Evolutionary conservation across 805 yeast genomes (phyloP).

Genomic region (Jamesozyma lodderae): DNA sequence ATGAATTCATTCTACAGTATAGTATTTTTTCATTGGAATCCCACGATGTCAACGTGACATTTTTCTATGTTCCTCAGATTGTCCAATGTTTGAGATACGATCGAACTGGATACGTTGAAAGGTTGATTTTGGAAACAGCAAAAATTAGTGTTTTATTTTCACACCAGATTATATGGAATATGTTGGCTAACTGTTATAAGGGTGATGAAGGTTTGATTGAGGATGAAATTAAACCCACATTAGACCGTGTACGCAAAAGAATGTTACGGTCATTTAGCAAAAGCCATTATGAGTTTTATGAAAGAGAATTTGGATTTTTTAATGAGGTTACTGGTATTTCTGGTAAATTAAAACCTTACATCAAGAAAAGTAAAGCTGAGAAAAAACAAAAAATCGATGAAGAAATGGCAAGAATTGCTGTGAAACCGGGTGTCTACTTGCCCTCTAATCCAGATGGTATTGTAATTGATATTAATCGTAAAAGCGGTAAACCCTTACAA

Average conservation of each 20-base stretch:
- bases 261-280: constrained; percentile 56
- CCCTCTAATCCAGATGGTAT: constrained; percentile 96
- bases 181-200: constrained; percentile 83
- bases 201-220: constrained; percentile 81
- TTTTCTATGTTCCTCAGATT: constrained; percentile 96
- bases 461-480: constrained; percentile 84
- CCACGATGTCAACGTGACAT: constrained; percentile 79
- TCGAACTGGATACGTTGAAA: constrained; percentile 71
- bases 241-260: constrained; percentile 60
- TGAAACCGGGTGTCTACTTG: constrained; percentile 76
- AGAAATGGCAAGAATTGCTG: constrained; percentile 73
- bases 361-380: constrained; percentile 90
- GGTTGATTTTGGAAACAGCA: constrained; percentile 86
- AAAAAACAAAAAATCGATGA: constrained; percentile 94
- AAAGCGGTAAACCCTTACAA: constrained; percentile 89
- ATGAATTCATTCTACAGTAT: constrained; percentile 69
- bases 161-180: constrained; percentile 97
- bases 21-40: constrained; percentile 83
- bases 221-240: constrained; percentile 71
- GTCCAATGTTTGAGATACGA: constrained; percentile 89
- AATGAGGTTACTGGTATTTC: constrained; percentile 87
- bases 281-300: constrained; percentile 58
- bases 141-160: constrained; percentile 85
- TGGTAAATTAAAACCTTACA: constrained; percentile 89
- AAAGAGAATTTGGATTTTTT: constrained; percentile 81